phyloP scores from a whole-genome alignment of 805 yeast species.

The Ogataea nitratoaversa region DNA sequence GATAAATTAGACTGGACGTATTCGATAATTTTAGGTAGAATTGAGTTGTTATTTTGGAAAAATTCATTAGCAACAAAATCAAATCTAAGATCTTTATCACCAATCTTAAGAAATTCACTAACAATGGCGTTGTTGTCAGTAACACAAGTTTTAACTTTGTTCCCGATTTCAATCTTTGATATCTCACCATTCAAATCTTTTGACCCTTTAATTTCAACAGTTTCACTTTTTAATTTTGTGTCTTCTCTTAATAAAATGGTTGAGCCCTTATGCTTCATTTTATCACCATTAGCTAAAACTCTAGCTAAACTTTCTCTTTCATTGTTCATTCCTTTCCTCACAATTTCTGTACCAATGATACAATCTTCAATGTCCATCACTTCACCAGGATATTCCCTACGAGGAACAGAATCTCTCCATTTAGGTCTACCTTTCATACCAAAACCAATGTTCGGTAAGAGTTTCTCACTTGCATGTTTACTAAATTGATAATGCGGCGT shows the following conservation, averaged over 20 bases:
- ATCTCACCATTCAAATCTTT: constrained; percentile 36
- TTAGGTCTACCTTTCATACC: constrained; percentile 77
- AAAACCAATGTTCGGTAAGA: constrained; percentile 76
- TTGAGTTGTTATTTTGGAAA: constrained; percentile 93
- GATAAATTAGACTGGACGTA: constrained; percentile 74
- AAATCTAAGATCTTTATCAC: constrained; percentile 60
- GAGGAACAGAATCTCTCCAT: constrained; percentile 48
- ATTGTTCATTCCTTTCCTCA: constrained; percentile 67
- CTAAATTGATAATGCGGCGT: constrained; percentile 95
- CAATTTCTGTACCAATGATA: constrained; percentile 75
- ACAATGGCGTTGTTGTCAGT: constrained; percentile 77
- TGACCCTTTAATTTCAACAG: constrained; percentile 43
- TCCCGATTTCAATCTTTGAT: constrained; percentile 31
- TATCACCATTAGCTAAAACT: constrained; percentile 32
- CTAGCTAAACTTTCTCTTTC: constrained; percentile 58
- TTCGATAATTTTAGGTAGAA: constrained; percentile 74
- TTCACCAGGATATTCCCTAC: constrained; percentile 46
- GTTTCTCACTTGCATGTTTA: constrained; percentile 27
- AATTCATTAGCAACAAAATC: constrained; percentile 93
- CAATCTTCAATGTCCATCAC: constrained; percentile 94
- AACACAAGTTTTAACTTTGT: constrained; percentile 61
- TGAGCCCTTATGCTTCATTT: constrained; percentile 56
- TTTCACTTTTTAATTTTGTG: constrained; percentile 38
- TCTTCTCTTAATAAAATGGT: constrained; percentile 83
- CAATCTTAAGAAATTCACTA: constrained; percentile 51